phyloP scores from a whole-genome alignment of 352 stramenopile species.

The Phytopythium boreale region DNA sequence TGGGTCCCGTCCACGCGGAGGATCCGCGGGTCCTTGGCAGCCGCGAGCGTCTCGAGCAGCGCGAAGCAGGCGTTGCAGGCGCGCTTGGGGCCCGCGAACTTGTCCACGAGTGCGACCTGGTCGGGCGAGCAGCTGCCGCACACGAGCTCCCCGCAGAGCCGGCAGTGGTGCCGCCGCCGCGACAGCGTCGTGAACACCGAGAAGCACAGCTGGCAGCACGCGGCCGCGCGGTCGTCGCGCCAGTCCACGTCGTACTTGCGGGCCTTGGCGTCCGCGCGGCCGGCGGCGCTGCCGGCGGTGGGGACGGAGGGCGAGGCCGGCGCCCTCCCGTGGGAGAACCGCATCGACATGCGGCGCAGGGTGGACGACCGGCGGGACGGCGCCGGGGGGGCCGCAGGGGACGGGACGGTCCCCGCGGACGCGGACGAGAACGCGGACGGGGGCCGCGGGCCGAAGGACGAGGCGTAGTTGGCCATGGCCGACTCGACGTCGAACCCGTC shows the following conservation, averaged over 20 bases:
- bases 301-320: not conserved
- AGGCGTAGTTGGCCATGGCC: slow-evolving; percentile 19
- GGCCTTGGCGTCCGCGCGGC: slow-evolving; percentile 21
- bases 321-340: slow-evolving; percentile 8
- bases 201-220: slow-evolving; percentile 68
- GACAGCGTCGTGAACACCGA: slow-evolving; percentile 71
- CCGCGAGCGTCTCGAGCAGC: slow-evolving; percentile 54
- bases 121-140: slow-evolving; percentile 71
- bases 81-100: slow-evolving; percentile 50
- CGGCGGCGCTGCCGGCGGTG: too few species aligned
- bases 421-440: not conserved
- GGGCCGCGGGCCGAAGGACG: slow-evolving; percentile 22
- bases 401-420: not conserved
- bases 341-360: slow-evolving; percentile 27
- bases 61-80: slow-evolving; percentile 59
- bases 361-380: slow-evolving; percentile 20
- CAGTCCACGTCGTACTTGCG: slow-evolving; percentile 75
- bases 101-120: slow-evolving; percentile 45
- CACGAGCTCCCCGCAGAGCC: slow-evolving; percentile 74
- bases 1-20: slow-evolving; percentile 14
- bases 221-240: slow-evolving; percentile 51
- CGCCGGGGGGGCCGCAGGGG: slow-evolving; percentile 9
- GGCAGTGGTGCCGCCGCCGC: slow-evolving; percentile 74
- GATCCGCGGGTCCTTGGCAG: slow-evolving; percentile 41
- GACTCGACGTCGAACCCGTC: slow-evolving; percentile 20